Evolutionary conservation across 768 basidiomycete species (phyloP), one percentile per base, ranked within the genome.

Genomic region (Rhodocollybia butyracea): DNA sequence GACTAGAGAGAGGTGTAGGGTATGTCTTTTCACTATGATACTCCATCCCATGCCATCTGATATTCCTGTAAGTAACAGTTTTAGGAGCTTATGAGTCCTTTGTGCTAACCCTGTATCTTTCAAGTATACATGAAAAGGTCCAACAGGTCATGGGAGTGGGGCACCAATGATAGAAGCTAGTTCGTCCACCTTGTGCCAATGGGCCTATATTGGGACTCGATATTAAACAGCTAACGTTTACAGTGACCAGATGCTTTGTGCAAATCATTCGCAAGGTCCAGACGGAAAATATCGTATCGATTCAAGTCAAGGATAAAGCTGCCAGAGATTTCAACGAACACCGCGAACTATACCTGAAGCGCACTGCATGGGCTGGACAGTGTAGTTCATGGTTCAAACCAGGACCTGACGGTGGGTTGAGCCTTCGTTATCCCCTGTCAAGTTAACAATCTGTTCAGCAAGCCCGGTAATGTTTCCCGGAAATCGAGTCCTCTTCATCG

Each of bases 201-300:
- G n/a, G 21, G 7, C 39, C 27, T 15, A 46, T 30, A 41, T 41
- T 15, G 11, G 3, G 22, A n/a, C n/a, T 29, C 21, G n/a, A 17
- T 17, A 27, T 8, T 11, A 17, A 15, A 11, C 17, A n/a, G n/a
- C n/a, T n/a, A n/a, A n/a, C n/a, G 27, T 4, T 32, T 10, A 19
- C 30, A 63, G 62, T 59, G 24, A 65, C 62, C 11, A 40, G 31
- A 12, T 54, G 56, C 26, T 60, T 65, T 55, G 43, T 65, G 51
- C 50, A 61, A 41, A 54, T 63, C 17, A 54, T 63, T 43, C 60
- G 60, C 39, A 65, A 65, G 53, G 63, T 65, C 60, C 64, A 65
- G 54, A 54, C 21, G 11, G 64, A 65, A 50, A 65, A 65, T 43
- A 65, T 65, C 48, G 51, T 55, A 55, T 59, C 64, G 3, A 61